phyloP scores from a whole-genome alignment of 345 rosid species.

The Chamaenerion angustifolium region DNA sequence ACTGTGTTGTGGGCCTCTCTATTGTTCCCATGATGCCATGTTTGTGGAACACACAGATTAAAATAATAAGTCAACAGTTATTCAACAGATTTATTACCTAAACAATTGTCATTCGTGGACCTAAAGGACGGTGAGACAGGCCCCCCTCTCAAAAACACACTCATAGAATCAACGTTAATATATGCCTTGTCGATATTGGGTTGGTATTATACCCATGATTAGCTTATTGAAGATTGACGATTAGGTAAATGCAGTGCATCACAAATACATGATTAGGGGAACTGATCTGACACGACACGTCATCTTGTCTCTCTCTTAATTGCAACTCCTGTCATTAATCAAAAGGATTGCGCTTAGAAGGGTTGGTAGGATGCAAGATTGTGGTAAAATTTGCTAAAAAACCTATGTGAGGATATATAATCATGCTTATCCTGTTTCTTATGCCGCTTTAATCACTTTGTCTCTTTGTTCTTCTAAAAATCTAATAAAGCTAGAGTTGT shows the following conservation, averaged over 20 bases:
- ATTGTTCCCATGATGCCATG: conserved; percentile 13
- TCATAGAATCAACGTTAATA: conserved; percentile 4
- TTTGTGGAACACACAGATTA: conserved; percentile 4
- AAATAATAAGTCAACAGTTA: not conserved
- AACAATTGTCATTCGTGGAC: conserved; percentile 7
- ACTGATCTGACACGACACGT: conserved; percentile 1
- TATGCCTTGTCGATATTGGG: not conserved
- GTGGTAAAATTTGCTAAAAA: conserved; percentile 1
- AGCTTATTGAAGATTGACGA: not conserved
- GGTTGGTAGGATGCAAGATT: conserved; percentile 8
- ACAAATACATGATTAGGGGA: too few species aligned
- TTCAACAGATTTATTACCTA: conserved; percentile 1
- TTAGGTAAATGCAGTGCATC: too few species aligned
- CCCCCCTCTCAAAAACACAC: conserved; percentile 8
- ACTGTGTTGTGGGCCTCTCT: conserved; percentile 13
- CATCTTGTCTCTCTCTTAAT: not conserved
- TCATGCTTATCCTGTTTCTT: conserved; percentile 31
- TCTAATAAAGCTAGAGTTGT: too few species aligned
- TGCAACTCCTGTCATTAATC: not conserved
- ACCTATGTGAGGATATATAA: not conserved
- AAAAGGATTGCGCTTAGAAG: not conserved
- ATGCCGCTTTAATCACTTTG: conserved; percentile 6
- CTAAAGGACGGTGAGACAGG: conserved; percentile 8
- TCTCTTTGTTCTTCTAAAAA: conserved; percentile 3
- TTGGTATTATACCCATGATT: conserved; percentile 4